These are phyloP conservation scores for Pseudogymnoascus sp. DNA, from an alignment of 2,329 filamentous ascomycete species.

Conservation along the genomic window DNA sequence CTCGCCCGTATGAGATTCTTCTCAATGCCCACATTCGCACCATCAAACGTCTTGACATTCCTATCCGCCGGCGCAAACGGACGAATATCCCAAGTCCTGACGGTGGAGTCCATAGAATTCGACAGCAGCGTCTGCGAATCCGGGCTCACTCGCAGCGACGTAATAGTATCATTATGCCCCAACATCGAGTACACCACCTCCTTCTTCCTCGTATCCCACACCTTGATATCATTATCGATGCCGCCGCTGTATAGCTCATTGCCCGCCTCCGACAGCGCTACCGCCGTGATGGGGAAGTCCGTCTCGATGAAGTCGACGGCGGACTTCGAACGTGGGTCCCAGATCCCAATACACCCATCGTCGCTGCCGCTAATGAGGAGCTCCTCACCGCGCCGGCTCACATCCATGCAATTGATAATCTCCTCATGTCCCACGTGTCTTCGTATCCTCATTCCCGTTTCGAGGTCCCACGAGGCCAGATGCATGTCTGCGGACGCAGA, in stretches of 20 bases:
- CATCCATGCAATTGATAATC: slow-evolving; percentile 85
- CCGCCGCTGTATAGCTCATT: slow-evolving; percentile 92
- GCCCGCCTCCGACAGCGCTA: slow-evolving; percentile 86
- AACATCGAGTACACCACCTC: slow-evolving; percentile 77
- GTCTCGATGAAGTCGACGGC: slow-evolving; percentile 84
- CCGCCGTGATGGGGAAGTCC: slow-evolving; percentile 83
- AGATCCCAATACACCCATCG: slow-evolving; percentile 88
- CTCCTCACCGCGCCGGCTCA: slow-evolving; percentile 84
- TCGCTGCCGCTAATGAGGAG: slow-evolving; percentile 85
- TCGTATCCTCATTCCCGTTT: slow-evolving; percentile 84
- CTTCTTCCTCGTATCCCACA: slow-evolving; percentile 94
- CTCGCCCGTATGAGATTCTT: slow-evolving; percentile 86
- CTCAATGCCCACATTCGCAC: slow-evolving; percentile 78
- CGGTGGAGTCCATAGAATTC: slow-evolving; percentile 89
- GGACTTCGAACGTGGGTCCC: slow-evolving; percentile 88
- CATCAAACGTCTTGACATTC: slow-evolving; percentile 81
- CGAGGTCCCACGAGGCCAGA: slow-evolving; percentile 89
- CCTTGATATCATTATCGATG: slow-evolving; percentile 95
- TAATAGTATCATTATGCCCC: slow-evolving; percentile 87
- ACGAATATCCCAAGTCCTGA: slow-evolving; percentile 90
- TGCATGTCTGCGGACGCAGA: slow-evolving; percentile 91
- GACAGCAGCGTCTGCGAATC: slow-evolving; percentile 86
- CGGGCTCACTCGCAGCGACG: slow-evolving; percentile 82
- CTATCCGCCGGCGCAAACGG: slow-evolving; percentile 88
- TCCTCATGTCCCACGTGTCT: slow-evolving; percentile 91